These are phyloP conservation scores for Ganoderma meredithae DNA, from an alignment of 1,284 basidiomycete genomes.

Conservation along the genomic window DNA sequence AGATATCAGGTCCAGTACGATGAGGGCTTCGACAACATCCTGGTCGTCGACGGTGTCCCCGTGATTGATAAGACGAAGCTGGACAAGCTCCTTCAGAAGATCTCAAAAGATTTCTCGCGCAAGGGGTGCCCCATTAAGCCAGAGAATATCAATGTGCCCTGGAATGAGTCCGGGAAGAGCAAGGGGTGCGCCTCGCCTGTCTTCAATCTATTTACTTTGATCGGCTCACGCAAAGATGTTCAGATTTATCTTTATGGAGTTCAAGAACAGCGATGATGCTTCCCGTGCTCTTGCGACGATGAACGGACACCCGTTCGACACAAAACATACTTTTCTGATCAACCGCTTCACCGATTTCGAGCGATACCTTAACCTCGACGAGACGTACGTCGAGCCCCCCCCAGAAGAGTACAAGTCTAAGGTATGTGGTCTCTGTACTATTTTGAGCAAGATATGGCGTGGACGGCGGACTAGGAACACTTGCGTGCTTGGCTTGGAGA, in stretches of 20 bases:
- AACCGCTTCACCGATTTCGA: constrained; percentile 96
- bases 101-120: constrained; percentile 84
- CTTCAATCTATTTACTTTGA: neutral
- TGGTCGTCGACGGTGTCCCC: constrained; percentile 89
- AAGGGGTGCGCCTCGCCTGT: constrained; percentile 73
- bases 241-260: constrained; percentile 92
- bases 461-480: constrained; percentile 76
- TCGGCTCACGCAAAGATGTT: neutral
- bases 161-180: constrained; percentile 84
- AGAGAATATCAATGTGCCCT: constrained; percentile 84
- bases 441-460: neutral
- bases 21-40: constrained; percentile 86
- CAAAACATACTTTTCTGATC: constrained; percentile 90
- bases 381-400: constrained; percentile 85
- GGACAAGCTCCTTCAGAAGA: constrained; percentile 78
- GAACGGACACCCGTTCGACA: constrained; percentile 90
- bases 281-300: constrained; percentile 81
- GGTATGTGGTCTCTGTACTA: constrained; percentile 50
- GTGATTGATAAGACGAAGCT: constrained; percentile 85
- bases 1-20: constrained; percentile 85
- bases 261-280: constrained; percentile 85
- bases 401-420: constrained; percentile 84
- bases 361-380: constrained; percentile 81
- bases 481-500: constrained; percentile 96
- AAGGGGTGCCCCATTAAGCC: constrained; percentile 82